phyloP scores from a whole-genome alignment of 2,329 filamentous ascomycete species.

The Stachybotrys echinatus region DNA sequence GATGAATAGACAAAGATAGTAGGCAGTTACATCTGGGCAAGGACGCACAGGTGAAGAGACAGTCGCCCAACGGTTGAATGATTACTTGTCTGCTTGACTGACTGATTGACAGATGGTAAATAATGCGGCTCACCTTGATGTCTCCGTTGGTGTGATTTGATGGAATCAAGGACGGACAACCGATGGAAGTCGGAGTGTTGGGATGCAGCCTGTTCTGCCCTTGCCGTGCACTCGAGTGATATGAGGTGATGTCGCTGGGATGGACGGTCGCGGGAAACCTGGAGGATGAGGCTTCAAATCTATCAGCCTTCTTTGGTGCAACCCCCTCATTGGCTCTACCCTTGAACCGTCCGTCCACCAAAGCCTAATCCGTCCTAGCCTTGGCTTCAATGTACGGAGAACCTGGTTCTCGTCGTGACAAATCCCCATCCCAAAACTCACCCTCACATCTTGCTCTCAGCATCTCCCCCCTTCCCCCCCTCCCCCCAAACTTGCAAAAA shows the following conservation, averaged over 20 bases:
- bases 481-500: too few relatives aligned
- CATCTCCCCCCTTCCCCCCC: background rate
- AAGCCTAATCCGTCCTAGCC: background rate
- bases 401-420: background rate
- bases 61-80: background rate
- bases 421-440: background rate
- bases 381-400: too few relatives aligned
- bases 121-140: slow-evolving; percentile 23
- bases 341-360: too few relatives aligned
- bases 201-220: too few relatives aligned
- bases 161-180: too few relatives aligned
- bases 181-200: background rate
- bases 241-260: too few relatives aligned
- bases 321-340: background rate
- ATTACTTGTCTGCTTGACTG: too few relatives aligned
- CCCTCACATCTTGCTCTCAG: background rate
- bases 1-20: too few relatives aligned
- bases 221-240: too few relatives aligned
- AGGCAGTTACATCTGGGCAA: too few relatives aligned
- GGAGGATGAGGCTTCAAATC: background rate
- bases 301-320: background rate
- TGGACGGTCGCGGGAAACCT: background rate
- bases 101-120: background rate
- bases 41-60: background rate
- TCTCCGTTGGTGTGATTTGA: background rate